These are phyloP conservation scores for Pleurostoma richardsiae DNA, from an alignment of 2,329 filamentous ascomycete species.

Conservation along the genomic window DNA sequence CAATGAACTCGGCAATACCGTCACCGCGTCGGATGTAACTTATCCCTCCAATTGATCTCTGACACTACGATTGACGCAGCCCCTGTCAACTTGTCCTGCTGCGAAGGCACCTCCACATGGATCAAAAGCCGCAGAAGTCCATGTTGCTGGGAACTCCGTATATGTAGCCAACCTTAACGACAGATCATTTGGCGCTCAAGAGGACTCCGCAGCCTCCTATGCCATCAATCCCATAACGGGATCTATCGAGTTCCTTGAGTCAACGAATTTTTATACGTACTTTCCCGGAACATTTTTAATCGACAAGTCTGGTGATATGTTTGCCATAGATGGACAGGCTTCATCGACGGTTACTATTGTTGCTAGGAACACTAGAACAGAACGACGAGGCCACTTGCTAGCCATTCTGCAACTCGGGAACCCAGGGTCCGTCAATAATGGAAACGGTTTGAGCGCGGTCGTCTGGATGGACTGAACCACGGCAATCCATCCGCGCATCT, in stretches of 20 bases:
- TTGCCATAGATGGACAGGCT: constrained; percentile 60
- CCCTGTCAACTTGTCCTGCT: constrained; percentile 38
- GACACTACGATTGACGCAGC: constrained; percentile 36
- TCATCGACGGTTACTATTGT: constrained; percentile 55
- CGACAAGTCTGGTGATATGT: constrained; percentile 51
- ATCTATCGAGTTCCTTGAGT: constrained; percentile 43
- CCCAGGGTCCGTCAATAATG: constrained; percentile 32
- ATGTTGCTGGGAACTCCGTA: constrained; percentile 47
- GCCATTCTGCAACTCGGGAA: constrained; percentile 32
- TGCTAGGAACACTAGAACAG: constrained; percentile 46
- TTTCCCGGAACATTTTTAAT: constrained; percentile 60
- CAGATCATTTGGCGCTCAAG: constrained; percentile 45
- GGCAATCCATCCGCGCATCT: no score
- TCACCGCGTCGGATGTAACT: constrained; percentile 42
- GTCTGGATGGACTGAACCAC: constrained; percentile 36
- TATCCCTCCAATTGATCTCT: constrained; percentile 41
- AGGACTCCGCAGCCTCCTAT: constrained; percentile 53
- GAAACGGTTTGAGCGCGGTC: constrained; percentile 42
- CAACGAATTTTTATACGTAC: constrained; percentile 51
- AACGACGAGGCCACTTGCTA: constrained; percentile 45
- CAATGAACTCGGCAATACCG: constrained; percentile 42
- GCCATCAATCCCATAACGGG: constrained; percentile 38
- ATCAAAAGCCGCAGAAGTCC: constrained; percentile 51
- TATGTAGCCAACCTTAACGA: constrained; percentile 60
- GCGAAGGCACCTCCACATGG: constrained; percentile 34